Evolutionary conservation across 257 asterid genomes (phyloP).

Genomic region (Schizonepeta tenuifolia): DNA sequence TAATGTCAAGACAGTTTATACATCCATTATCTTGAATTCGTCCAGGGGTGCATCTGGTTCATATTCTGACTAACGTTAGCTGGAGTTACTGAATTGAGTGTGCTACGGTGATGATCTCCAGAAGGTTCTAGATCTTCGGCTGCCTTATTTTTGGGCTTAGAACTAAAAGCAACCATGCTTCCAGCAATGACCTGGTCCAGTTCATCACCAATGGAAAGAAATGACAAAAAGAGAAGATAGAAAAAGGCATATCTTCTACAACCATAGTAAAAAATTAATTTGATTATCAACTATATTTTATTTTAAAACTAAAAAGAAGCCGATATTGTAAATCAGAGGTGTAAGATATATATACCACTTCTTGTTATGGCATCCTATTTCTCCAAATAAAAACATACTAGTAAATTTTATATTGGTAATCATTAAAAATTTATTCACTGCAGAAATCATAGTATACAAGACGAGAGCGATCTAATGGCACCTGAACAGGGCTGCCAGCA

Average conservation of each 20-base stretch:
- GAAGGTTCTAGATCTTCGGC: constrained; percentile 45
- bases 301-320: background rate
- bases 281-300: background rate
- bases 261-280: background rate
- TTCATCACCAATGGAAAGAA: background rate
- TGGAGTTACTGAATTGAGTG: constrained; percentile 40
- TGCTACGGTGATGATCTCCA: constrained; percentile 46
- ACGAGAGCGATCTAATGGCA: constrained; percentile 31
- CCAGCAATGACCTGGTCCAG: constrained; percentile 69
- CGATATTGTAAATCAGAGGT: background rate
- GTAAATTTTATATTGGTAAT: background rate
- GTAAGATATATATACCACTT: no score
- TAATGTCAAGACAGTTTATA: constrained; percentile 47
- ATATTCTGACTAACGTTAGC: constrained; percentile 54
- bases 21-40: constrained; percentile 48
- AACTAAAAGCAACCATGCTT: constrained; percentile 51
- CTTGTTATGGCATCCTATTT: background rate
- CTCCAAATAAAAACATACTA: background rate
- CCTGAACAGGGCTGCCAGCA: constrained; percentile 90
- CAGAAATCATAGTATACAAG: background rate
- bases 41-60: constrained; percentile 58
- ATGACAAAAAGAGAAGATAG: background rate
- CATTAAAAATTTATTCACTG: background rate
- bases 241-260: background rate
- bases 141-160: constrained; percentile 58